phyloP scores from a whole-genome alignment of 108 stramenopile genomes.

The Cyclotella sp. region DNA sequence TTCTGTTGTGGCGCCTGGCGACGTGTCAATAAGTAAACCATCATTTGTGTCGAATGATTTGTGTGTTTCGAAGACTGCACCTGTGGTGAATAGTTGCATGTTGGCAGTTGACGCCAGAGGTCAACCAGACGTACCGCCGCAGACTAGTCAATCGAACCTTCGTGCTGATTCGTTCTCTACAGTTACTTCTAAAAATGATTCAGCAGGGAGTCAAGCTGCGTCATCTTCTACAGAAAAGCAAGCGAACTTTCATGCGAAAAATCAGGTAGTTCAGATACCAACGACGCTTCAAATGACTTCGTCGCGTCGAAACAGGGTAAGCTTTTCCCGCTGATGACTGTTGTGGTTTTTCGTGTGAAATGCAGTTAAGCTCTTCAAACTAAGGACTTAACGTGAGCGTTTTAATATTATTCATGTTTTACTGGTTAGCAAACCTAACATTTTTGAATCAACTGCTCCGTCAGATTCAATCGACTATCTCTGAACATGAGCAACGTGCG shows the following conservation, averaged over 20 bases:
- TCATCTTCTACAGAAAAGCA: too few relatives aligned
- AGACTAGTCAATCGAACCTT: too few relatives aligned
- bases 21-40: background rate
- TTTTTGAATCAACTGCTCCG: too few relatives aligned
- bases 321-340: background rate
- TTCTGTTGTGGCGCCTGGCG: background rate
- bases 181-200: too few relatives aligned
- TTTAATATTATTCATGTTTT: background rate
- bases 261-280: background rate
- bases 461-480: constrained; percentile 19
- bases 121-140: too few relatives aligned
- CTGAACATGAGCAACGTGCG: constrained; percentile 62
- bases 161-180: too few relatives aligned
- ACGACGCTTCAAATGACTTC: background rate
- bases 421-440: background rate
- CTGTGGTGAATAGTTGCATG: too few relatives aligned
- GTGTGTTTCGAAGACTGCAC: too few relatives aligned
- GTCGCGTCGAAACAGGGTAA: constrained; percentile 15
- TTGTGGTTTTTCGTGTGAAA: background rate
- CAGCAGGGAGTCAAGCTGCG: too few relatives aligned
- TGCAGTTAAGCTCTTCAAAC: background rate
- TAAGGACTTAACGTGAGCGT: background rate
- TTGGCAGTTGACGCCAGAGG: too few relatives aligned
- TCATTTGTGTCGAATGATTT: too few relatives aligned
- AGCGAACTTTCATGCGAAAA: background rate